Evolutionary conservation across 768 basidiomycete species (phyloP), one percentile per base, ranked within the genome.

Genomic region (Russula emetica): DNA sequence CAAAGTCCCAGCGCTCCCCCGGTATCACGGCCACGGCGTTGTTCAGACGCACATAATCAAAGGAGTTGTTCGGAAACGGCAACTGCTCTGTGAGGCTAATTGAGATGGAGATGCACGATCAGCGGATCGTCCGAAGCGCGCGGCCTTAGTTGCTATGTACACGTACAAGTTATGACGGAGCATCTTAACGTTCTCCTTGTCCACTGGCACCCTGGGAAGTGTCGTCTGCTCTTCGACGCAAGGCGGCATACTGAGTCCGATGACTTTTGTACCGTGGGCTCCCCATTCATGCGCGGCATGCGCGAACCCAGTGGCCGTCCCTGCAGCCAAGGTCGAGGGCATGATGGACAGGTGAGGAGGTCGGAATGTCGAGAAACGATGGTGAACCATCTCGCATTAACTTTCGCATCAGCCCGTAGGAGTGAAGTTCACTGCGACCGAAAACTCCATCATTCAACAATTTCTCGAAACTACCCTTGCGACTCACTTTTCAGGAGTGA

Each of bases 251-350:
- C 92, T 88, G 36, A 91, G 77, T 2, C 86, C 90, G 9, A 81
- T 83, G 56, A 92, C 79, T 11, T 78, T 76, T 22, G 85, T 79
- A 47, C 73, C 71, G 52, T 71, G 69, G 6, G 74, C 69, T 24
- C 78, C 81, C 90, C 90, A 93, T n/a, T 74, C 70, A 24, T 71
- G 76, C 3, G 87, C 83, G 5, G 89, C 85, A 54, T 85, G 77
- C 0, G 83, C 63, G 6, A 85, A 85, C 77, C 91, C 91, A 93
- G 54, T 80, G 70, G 0, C 90, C 89, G 53, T 80, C 68, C 13
- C 91, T 90, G 71, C 89, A 92, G 2, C 91, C 91, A 14, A 93
- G 74, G 69, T 92, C 90, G 8, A 93, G 79, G 26, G 87, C 84
- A 14, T 76, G 74, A 1, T 73, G 70, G 1, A 88, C 86, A 0